Percentiles rank a stretch among this genome's conserved stretches.
Conservation (phyloP, 306 rosid genomes). For the Urtica urens region DNA sequence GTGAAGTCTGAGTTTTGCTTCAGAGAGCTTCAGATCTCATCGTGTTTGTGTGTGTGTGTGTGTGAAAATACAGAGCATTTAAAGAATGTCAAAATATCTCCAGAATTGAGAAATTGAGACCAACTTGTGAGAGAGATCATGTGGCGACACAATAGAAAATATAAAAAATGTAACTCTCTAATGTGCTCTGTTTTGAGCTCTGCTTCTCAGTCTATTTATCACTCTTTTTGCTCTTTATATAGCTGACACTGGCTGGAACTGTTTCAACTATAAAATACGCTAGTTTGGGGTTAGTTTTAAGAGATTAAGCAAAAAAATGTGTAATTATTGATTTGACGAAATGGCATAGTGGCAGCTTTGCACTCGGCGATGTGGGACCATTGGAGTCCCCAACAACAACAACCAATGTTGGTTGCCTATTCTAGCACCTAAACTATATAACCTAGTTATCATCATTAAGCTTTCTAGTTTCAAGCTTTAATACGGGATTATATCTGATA, state of each 20-base stretch:
- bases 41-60: neutral
- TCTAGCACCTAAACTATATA: neutral
- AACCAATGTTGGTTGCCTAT: neutral
- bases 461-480: too few relatives aligned
- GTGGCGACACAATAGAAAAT: neutral
- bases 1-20: neutral
- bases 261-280: conserved; percentile 21
- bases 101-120: too few relatives aligned
- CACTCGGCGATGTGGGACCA: conserved; percentile 3
- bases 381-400: neutral
- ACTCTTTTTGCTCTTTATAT: conserved; percentile 26
- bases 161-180: conserved; percentile 6
- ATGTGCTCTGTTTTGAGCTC: conserved; percentile 9
- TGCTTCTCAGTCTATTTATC: conserved; percentile 3
- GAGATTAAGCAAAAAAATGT: neutral
- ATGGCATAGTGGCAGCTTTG: neutral
- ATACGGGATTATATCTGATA: too few relatives aligned
- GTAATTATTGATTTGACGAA: neutral
- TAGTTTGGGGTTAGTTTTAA: neutral
- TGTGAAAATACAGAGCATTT: too few relatives aligned
- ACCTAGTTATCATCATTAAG: conserved; percentile 4
- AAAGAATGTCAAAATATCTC: too few relatives aligned
- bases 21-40: neutral
- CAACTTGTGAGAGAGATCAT: too few relatives aligned
- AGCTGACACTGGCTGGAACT: conserved; percentile 15